Conservation (phyloP, 2,329 filamentous ascomycete genomes). For the Colletotrichum filicis region DNA sequence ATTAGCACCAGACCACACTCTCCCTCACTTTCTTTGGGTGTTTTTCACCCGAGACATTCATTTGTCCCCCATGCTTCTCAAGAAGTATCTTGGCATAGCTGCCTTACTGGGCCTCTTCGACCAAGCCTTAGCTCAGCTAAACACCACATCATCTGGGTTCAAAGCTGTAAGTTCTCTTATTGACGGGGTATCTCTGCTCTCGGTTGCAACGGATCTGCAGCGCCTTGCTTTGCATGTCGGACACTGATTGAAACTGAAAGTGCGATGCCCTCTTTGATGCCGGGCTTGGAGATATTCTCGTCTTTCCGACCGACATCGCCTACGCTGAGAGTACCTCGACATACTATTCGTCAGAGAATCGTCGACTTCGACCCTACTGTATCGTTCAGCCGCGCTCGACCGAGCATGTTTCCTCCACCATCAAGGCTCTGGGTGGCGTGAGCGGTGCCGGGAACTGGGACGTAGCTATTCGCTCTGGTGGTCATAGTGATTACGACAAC, state of each 20-base stretch:
- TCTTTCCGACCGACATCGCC: constrained; percentile 9
- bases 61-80: not conserved
- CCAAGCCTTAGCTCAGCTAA: not conserved
- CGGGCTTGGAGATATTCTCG: constrained; percentile 13
- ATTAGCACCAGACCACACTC: not conserved
- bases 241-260: not conserved
- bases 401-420: constrained; percentile 36
- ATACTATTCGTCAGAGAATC: constrained; percentile 40
- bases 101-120: not conserved
- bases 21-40: not conserved
- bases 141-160: not conserved
- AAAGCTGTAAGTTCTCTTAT: not conserved
- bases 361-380: constrained; percentile 38
- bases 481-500: constrained; percentile 56
- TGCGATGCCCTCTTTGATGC: constrained; percentile 26
- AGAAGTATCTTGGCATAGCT: not conserved
- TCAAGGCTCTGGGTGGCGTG: constrained; percentile 29
- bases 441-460: constrained; percentile 23
- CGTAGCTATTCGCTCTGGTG: constrained; percentile 54
- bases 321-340: constrained; percentile 16
- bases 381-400: constrained; percentile 39
- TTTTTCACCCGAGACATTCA: not conserved
- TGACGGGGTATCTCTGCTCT: not conserved
- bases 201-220: too few relatives aligned
- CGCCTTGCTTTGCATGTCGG: not conserved